Base-by-base conservation (phyloP, 331 rosid genomes). In the Cucumis variabilis region DNA sequence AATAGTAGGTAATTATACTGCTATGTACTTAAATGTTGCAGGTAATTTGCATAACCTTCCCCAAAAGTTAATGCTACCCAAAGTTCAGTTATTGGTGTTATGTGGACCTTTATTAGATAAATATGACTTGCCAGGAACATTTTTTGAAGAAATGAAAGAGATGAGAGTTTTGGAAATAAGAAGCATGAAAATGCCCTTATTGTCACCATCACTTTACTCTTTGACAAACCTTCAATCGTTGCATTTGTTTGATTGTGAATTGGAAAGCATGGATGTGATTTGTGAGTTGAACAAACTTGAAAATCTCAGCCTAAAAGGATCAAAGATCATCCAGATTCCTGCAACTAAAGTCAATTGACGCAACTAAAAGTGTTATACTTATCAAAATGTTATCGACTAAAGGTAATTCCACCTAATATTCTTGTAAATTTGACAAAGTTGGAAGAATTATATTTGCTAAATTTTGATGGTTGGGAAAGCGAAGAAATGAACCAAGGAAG, bases 61-160 rank as follows among this genome's bases (percentile, higher is more conserved):
- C 9, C 20, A 82, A 62, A 28, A 82, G 30, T 62, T 82, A 65
- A 28, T 58, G 72, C 28, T 62, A 13, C 86, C 86, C 7, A 62
- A 28, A 20, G 11, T 62, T 33, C 50, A 82, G 13, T 58, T 62
- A 23, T 82, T 82, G 23, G 15, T 24, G 2, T 24, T 44, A 11
- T 0, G 7, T 30, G 86, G 72, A 37, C 3, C 19, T 20, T 11
- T 6, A 9, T 1, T 0, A 0, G 13, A 7, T 16, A 2, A 0
- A 5, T 14, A 8, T 16, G 46, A 30, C 50, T 71, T 71, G 46
- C 2, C 77, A 0, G 7, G 0, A 2, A 33, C 50, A 1, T 70
- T 82, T 19, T 82, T 87, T 5, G 30, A 58, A 17, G 83, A 62
- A 0, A 82, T 55, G 66, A 17, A 41, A 1, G 16, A 24, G 10